Evolutionary conservation across 2,329 filamentous ascomycete genomes (phyloP).

Genomic region (Claviceps sp.): DNA sequence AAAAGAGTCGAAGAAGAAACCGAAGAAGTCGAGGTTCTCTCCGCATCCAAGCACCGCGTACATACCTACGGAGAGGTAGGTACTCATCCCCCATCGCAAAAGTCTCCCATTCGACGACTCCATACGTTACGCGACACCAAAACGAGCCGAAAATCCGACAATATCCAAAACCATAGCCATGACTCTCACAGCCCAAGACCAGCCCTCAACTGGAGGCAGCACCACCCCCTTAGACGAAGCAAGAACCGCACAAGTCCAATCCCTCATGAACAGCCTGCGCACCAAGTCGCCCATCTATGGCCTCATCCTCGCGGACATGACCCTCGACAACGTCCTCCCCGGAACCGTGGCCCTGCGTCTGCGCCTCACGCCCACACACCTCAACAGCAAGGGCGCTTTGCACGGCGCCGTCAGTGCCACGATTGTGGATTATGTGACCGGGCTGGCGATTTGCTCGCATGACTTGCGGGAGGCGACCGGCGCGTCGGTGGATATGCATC

Average conservation of each 20-base stretch:
- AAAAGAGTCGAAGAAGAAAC: too few species aligned
- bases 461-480: conserved; percentile 50
- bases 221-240: neutral
- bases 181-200: too few species aligned
- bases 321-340: conserved; percentile 27
- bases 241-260: conserved; percentile 15
- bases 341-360: conserved; percentile 38
- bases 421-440: conserved; percentile 60
- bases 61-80: too few species aligned
- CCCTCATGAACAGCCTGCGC: conserved; percentile 22
- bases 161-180: too few species aligned
- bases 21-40: too few species aligned
- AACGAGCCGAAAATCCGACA: too few species aligned
- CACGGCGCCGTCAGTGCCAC: conserved; percentile 62
- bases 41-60: too few species aligned
- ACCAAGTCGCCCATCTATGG: conserved; percentile 40
- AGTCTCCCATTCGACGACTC: too few species aligned
- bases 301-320: conserved; percentile 25
- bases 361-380: conserved; percentile 37
- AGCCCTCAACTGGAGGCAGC: too few species aligned
- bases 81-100: too few species aligned
- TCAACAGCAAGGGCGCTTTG: conserved; percentile 54
- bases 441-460: conserved; percentile 55
- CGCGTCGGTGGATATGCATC: conserved; percentile 62
- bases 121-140: too few species aligned